These are phyloP conservation scores for Annulohypoxylon moriforme DNA, from an alignment of 495 filamentous ascomycete genomes.

Conservation along the genomic window DNA sequence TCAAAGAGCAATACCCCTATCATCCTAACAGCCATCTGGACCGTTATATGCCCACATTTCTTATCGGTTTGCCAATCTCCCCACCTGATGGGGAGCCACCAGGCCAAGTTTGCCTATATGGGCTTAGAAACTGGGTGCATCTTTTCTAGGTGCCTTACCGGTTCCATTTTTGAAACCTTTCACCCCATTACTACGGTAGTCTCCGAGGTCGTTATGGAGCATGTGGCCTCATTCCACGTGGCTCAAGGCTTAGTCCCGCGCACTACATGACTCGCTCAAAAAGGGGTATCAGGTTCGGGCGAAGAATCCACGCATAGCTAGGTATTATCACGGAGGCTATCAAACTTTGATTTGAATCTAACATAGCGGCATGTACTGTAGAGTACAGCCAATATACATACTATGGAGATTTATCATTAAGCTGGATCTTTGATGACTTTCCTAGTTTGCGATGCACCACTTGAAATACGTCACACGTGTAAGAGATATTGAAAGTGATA, in stretches of 20 bases:
- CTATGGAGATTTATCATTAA: too few species aligned
- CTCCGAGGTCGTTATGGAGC: neutral
- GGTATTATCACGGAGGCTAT: neutral
- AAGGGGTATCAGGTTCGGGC: neutral
- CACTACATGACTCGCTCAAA: neutral
- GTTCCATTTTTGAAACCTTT: neutral
- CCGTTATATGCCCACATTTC: neutral
- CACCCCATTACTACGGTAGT: neutral
- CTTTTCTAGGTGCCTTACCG: too few species aligned
- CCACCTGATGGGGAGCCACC: neutral
- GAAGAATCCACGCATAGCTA: neutral
- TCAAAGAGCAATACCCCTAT: too few species aligned
- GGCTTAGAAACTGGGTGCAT: neutral
- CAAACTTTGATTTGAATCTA: neutral
- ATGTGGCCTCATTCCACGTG: neutral
- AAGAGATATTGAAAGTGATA: too few species aligned
- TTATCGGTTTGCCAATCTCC: neutral
- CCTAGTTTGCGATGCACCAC: neutral
- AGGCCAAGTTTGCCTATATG: neutral
- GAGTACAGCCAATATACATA: too few species aligned
- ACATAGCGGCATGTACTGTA: too few species aligned
- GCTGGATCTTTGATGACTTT: neutral
- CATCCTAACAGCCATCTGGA: neutral
- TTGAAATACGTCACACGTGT: neutral
- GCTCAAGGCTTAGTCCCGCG: neutral